Base-by-base conservation (phyloP, 306 rosid species). In the Prinsepia uniflora region DNA sequence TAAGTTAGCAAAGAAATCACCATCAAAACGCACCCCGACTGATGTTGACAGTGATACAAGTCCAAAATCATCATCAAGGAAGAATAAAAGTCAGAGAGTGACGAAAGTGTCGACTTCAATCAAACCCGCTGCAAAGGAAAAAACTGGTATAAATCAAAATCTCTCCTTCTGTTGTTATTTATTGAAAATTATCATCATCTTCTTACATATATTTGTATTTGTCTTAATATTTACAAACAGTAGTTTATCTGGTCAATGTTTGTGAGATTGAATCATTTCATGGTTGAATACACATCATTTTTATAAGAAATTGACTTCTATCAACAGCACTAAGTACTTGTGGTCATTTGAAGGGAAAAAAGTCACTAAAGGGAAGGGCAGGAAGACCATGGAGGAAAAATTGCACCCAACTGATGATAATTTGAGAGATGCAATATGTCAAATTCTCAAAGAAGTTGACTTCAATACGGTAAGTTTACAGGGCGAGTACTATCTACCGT, bases 371-470 rank as follows among this genome's bases (percentile, higher is more conserved):
- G 92, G 91, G 66, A 90, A 84, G 83, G 95, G 84, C 63, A 89
- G 80, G 86, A 81, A 81, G 86, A 81, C 81, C 72, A 90, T 84
- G 77, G 85, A 84, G 71, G 87, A 78, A 59, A 84, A 83, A 63
- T 50, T 61, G 66, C 68, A 75, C 81, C 94, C 89, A 71, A 91
- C 76, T 65, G 96, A 94, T 69, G 89, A 82, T 75, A 84, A 86
- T 72, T 75, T 94, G 68, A 89, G 90, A 78, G 81, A 91, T 79
- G 91, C 96, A 24, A 87, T 89, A 46, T 89, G 95, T 78, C 96
- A 86, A 84, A 89, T 89, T 81, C 99, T 94, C 71, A 91, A 91
- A 87, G 91, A 86, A 76, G 99, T 94, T 19, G 96, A 94, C 97
- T 94, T 94, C 79, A 94, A 88, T 78, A 94, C 99, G 72, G 99